phyloP scores from a whole-genome alignment of 257 asterid genomes.

The Buddleja alternifolia region DNA sequence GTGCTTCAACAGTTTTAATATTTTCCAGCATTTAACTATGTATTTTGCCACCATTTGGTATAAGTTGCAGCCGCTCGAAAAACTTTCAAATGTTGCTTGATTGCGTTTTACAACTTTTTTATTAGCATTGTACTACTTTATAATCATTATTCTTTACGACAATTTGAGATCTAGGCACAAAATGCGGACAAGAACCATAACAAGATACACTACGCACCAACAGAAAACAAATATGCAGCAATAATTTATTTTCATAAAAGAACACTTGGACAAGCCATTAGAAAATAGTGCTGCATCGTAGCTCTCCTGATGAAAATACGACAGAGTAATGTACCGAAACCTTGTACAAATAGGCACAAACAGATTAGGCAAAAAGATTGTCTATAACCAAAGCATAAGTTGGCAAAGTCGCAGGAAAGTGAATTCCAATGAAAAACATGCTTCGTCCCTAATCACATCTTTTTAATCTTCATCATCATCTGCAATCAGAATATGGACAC shows the following conservation, averaged over 20 bases:
- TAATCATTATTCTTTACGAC: neutral
- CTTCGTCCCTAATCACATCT: slow-evolving; percentile 19
- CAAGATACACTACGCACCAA: neutral
- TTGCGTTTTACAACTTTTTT: neutral
- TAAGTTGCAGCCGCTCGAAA: neutral
- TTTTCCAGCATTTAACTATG: neutral
- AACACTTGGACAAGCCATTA: slow-evolving; percentile 29
- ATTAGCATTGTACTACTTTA: neutral
- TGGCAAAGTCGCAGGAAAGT: slow-evolving; percentile 17
- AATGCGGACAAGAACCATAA: neutral
- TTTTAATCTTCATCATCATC: slow-evolving; percentile 73
- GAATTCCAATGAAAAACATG: slow-evolving; percentile 10
- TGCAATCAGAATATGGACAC: slow-evolving; percentile 35
- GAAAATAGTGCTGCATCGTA: slow-evolving; percentile 19
- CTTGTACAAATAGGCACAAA: slow-evolving; percentile 22
- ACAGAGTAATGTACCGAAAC: slow-evolving; percentile 15
- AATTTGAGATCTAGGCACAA: neutral
- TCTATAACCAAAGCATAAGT: slow-evolving; percentile 30
- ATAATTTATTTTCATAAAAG: slow-evolving; percentile 32
- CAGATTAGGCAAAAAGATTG: slow-evolving; percentile 30
- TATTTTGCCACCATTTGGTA: neutral
- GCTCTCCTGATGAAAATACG: slow-evolving; percentile 14
- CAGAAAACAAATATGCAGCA: slow-evolving; percentile 17
- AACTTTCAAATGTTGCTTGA: neutral
- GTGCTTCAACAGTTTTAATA: slow-evolving; percentile 1